Evolutionary conservation across 306 rosid genomes (phyloP).

Genomic region (Leucaena leucocephala): DNA sequence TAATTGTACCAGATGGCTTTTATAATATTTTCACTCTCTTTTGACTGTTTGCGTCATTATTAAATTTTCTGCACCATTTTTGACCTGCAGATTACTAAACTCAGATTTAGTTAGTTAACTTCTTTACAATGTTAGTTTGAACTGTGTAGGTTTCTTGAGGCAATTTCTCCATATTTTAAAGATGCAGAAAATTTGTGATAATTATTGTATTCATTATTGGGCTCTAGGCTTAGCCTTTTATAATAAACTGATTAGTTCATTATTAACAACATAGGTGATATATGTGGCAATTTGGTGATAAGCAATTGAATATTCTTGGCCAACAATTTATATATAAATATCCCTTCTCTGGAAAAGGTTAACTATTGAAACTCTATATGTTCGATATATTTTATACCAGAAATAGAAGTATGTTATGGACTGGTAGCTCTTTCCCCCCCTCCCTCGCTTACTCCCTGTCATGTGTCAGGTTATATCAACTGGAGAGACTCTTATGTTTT

Average conservation of each 20-base stretch:
- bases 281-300: background rate
- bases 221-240: background rate
- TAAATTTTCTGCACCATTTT: background rate
- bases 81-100: background rate
- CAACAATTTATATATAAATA: slow-evolving; percentile 27
- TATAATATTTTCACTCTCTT: slow-evolving; percentile 24
- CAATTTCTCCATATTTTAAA: background rate
- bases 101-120: background rate
- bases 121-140: background rate
- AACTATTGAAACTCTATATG: background rate
- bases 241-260: background rate
- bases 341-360: background rate
- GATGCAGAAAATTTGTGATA: background rate
- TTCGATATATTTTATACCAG: slow-evolving; percentile 4
- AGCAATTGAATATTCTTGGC: background rate
- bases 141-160: background rate
- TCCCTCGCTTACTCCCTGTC: background rate
- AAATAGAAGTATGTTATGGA: slow-evolving; percentile 14
- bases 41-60: slow-evolving; percentile 10
- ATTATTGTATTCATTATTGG: background rate
- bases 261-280: background rate
- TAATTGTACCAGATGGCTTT: slow-evolving; percentile 22
- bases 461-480: slow-evolving; percentile 8
- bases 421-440: background rate
- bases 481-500: slow-evolving; percentile 20